These are phyloP conservation scores for Synchytrium microbalum DNA, from an alignment of 371 early-diverging fungal genomes.

Conservation along the genomic window DNA sequence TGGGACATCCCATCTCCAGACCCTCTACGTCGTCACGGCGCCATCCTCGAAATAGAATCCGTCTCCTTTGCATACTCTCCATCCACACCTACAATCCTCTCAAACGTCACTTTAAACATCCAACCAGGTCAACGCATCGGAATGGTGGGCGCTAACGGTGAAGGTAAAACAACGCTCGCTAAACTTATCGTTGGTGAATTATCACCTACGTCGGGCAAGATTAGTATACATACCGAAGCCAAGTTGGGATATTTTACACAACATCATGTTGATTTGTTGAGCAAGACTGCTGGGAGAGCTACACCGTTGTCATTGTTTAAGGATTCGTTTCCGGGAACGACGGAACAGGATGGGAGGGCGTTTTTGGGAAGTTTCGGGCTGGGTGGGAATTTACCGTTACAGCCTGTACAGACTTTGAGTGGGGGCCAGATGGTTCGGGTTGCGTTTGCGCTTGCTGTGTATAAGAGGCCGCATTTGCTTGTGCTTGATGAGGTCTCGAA, in stretches of 20 bases:
- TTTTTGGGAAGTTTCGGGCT: slow-evolving; percentile 61
- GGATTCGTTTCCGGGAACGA: slow-evolving; percentile 45
- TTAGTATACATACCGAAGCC: slow-evolving; percentile 49
- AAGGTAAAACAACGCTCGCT: slow-evolving; percentile 67
- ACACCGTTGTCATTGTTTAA: slow-evolving; percentile 68
- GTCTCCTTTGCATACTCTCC: slow-evolving; percentile 51
- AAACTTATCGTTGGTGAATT: slow-evolving; percentile 58
- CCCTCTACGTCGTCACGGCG: slow-evolving; percentile 22
- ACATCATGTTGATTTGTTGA: slow-evolving; percentile 61
- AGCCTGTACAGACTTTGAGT: slow-evolving; percentile 45
- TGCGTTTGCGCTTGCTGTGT: slow-evolving; percentile 59
- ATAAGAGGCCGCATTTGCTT: slow-evolving; percentile 61
- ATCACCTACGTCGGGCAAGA: slow-evolving; percentile 46
- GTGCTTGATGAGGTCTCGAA: slow-evolving; percentile 82
- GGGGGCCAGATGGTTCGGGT: slow-evolving; percentile 76
- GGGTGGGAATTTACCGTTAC: slow-evolving; percentile 41
- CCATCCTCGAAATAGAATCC: slow-evolving; percentile 54
- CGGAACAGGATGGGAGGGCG: slow-evolving; percentile 49
- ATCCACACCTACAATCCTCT: slow-evolving; percentile 28
- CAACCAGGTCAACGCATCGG: slow-evolving; percentile 52
- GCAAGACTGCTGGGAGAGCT: too few relatives aligned
- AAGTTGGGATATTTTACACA: slow-evolving; percentile 75
- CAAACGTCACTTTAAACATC: slow-evolving; percentile 54
- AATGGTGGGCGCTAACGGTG: slow-evolving; percentile 70
- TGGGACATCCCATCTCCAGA: slow-evolving; percentile 21